phyloP scores from a whole-genome alignment of 805 yeast genomes.

The Candida pseudofarinosa region DNA sequence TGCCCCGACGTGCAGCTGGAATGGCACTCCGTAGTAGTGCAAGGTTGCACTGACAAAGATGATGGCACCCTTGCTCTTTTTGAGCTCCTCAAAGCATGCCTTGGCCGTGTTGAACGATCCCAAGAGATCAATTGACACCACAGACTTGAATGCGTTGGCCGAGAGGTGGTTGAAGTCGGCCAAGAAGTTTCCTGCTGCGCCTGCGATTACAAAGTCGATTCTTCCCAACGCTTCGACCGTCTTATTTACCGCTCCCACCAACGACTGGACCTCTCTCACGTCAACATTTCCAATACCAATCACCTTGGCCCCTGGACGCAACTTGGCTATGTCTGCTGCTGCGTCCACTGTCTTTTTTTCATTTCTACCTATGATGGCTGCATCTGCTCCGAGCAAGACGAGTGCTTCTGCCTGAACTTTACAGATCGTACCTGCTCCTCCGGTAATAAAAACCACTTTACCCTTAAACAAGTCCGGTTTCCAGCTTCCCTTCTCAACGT shows the following conservation, averaged over 20 bases:
- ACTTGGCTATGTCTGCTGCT: slow-evolving; percentile 54
- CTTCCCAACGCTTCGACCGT: slow-evolving; percentile 47
- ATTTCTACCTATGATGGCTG: slow-evolving; percentile 80
- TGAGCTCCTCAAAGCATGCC: slow-evolving; percentile 35
- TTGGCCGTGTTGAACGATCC: slow-evolving; percentile 41
- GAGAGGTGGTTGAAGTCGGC: slow-evolving; percentile 42
- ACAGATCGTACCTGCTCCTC: slow-evolving; percentile 95
- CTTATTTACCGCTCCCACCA: slow-evolving; percentile 57
- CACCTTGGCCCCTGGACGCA: slow-evolving; percentile 60
- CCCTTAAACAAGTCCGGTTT: slow-evolving; percentile 69
- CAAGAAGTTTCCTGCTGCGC: slow-evolving; percentile 43
- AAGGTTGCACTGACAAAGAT: slow-evolving; percentile 41
- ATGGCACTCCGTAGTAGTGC: slow-evolving; percentile 43
- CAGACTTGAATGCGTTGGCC: slow-evolving; percentile 38
- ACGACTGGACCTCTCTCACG: slow-evolving; percentile 61
- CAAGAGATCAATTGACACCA: slow-evolving; percentile 35
- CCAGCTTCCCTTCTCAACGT: slow-evolving; percentile 29
- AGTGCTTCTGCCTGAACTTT: slow-evolving; percentile 83
- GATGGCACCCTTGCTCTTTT: slow-evolving; percentile 44
- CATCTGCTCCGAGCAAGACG: slow-evolving; percentile 81
- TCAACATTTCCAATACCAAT: slow-evolving; percentile 68
- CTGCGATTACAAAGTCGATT: slow-evolving; percentile 42
- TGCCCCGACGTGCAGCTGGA: slow-evolving; percentile 85
- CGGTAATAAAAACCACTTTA: slow-evolving; percentile 87
- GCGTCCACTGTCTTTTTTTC: slow-evolving; percentile 58